These are phyloP conservation scores for Chamaecrista fasciculata DNA, from an alignment of 306 rosid genomes.

Conservation along the genomic window DNA sequence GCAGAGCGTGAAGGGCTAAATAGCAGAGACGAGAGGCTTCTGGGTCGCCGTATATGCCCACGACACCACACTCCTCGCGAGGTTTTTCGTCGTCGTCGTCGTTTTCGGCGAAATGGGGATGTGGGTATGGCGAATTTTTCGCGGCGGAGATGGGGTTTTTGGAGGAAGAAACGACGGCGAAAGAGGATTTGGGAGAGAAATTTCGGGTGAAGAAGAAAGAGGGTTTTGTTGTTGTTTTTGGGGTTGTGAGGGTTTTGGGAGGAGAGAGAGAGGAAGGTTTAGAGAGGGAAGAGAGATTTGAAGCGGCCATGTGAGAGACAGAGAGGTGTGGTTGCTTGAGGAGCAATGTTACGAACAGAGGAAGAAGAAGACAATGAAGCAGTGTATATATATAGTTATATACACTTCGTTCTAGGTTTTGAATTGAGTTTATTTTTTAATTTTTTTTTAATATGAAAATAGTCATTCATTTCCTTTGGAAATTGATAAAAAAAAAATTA, in stretches of 20 bases:
- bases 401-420: not conserved
- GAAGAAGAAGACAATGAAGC: not conserved
- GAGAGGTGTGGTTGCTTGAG: not conserved
- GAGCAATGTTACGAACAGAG: not conserved
- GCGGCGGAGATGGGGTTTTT: constrained; percentile 45
- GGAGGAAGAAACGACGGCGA: constrained; percentile 23
- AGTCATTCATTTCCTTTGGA: too few relatives aligned
- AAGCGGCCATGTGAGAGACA: not conserved
- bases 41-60: constrained; percentile 85
- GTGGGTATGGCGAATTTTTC: constrained; percentile 6
- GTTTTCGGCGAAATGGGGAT: not conserved
- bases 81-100: constrained; percentile 65
- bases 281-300: constrained; percentile 14
- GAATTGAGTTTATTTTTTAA: too few relatives aligned
- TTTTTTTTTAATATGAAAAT: too few relatives aligned
- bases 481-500: too few relatives aligned
- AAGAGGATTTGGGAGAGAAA: constrained; percentile 19
- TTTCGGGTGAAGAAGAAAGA: not conserved
- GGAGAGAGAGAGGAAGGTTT: constrained; percentile 21
- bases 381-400: too few relatives aligned
- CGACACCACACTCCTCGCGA: constrained; percentile 97
- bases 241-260: constrained; percentile 12
- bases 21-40: constrained; percentile 88
- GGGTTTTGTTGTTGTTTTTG: too few relatives aligned
- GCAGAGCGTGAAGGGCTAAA: constrained; percentile 87